Percentiles rank a stretch among this genome's conserved stretches.
phyloP scores from a whole-genome alignment of 495 filamentous ascomycete species.

The Bathelium albidoporum region DNA sequence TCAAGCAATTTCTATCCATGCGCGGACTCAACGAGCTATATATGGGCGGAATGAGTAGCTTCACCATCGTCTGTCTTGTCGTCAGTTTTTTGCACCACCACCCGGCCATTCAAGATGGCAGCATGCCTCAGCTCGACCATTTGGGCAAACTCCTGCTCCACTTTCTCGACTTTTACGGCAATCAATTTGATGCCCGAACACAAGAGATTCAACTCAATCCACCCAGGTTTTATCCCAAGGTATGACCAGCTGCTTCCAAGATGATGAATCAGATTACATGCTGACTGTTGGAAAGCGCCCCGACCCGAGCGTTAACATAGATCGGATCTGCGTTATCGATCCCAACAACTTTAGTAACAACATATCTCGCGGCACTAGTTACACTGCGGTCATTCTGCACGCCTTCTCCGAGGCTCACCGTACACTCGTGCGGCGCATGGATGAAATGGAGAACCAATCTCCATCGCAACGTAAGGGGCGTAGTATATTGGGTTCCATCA shows the following conservation, averaged over 20 bases:
- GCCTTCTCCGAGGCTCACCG: slow-evolving; percentile 54
- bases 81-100: slow-evolving; percentile 70
- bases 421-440: slow-evolving; percentile 50
- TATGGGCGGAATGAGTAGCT: slow-evolving; percentile 85
- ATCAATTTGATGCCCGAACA: slow-evolving; percentile 53
- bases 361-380: slow-evolving; percentile 69
- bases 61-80: slow-evolving; percentile 88
- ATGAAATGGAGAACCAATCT: slow-evolving; percentile 43
- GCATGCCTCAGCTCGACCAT: slow-evolving; percentile 49
- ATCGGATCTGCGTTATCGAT: slow-evolving; percentile 69
- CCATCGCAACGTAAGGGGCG: not conserved
- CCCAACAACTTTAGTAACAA: slow-evolving; percentile 78
- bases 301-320: slow-evolving; percentile 33
- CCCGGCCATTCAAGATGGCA: slow-evolving; percentile 51
- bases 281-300: slow-evolving; percentile 13
- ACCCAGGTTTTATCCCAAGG: slow-evolving; percentile 39
- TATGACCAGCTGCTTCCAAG: slow-evolving; percentile 1
- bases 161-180: slow-evolving; percentile 84
- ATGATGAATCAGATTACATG: slow-evolving; percentile 5
- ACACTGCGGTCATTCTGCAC: slow-evolving; percentile 49
- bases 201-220: slow-evolving; percentile 67
- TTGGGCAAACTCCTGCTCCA: slow-evolving; percentile 70
- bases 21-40: slow-evolving; percentile 82
- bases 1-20: slow-evolving; percentile 90
- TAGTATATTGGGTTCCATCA: slow-evolving; percentile 26